Conservation (phyloP, 768 basidiomycete genomes). For the Astraeus odoratus region DNA sequence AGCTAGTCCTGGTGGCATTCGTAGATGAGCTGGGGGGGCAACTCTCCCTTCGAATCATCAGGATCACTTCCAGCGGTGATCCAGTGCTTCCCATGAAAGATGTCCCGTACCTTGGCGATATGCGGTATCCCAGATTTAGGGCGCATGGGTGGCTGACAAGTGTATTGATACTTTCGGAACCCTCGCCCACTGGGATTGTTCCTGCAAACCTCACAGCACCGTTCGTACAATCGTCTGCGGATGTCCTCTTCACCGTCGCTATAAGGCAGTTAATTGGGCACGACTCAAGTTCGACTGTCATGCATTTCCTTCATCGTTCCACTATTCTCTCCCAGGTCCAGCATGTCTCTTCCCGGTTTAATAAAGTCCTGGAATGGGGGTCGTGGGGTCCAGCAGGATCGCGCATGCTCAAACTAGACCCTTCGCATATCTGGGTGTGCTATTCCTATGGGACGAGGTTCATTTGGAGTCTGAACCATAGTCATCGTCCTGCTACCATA, state of each 20-base stretch:
- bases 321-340: conserved; percentile 21
- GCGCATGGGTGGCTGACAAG: conserved; percentile 5
- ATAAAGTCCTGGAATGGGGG: conserved; percentile 18
- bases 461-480: conserved; percentile 14
- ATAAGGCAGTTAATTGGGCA: conserved; percentile 17
- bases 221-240: conserved; percentile 17
- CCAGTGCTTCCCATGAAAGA: conserved; percentile 6
- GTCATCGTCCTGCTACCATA: conserved; percentile 14
- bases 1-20: conserved; percentile 18
- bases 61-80: conserved; percentile 5
- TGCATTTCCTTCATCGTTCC: conserved; percentile 28
- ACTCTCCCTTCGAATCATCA: conserved; percentile 15
- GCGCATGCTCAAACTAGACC: conserved; percentile 16
- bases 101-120: conserved; percentile 18
- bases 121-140: conserved; percentile 20
- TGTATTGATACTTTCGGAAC: conserved; percentile 28
- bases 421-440: conserved; percentile 30
- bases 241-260: conserved; percentile 31
- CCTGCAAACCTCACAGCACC: conserved; percentile 10
- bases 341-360: conserved; percentile 3
- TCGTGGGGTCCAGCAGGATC: conserved; percentile 27
- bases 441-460: conserved; percentile 30
- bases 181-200: conserved; percentile 22
- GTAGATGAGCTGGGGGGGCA: conserved; percentile 2
- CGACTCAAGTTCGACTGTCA: not conserved